Evolutionary conservation across 2,329 filamentous ascomycete species (phyloP), one percentile per base, ranked within the genome.

Genomic region (Alternaria tenuissima): DNA sequence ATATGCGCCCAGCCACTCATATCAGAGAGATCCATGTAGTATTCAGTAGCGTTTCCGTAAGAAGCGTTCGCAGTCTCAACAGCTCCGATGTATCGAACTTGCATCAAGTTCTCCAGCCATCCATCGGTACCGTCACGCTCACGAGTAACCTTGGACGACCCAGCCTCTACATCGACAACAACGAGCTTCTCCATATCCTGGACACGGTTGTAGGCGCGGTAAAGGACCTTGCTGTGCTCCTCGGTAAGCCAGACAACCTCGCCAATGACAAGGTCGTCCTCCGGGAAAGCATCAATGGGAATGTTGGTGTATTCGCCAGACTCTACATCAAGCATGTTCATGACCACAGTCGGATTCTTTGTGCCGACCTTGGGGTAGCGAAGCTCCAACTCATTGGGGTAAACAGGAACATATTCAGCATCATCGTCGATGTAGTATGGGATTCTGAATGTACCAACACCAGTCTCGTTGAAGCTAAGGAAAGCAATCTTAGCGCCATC

Each of bases 281-380:
- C 80, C 8, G 84, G 78, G 70, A 88, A 91, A 0, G 84, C 86
- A 16, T 86, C 82, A 20, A 89, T 82, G 0, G 83, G 72, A 2
- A 90, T 77, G 0, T 80, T 68, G 1, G 78, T 78, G 46, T 80
- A 78, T 42, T 84, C 76, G 6, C 81, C 78, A 3, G 81, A 80
- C 4, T 79, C 79, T 12, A 90, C 73, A 20, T 85, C 79, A 3
- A 91, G 77, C 1, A 91, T 71, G 55, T 86, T 86, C 62, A 91
- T 82, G 16, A 83, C 79, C 1, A 89, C 88, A 0, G 86, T 89
- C 0, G 89, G 89, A 69, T 91, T 91, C 62, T 83, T 89, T 48
- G 85, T 85, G 47, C 88, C 88, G 11, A 90, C 88, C 76, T 91
- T 91, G 43, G 89, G 89, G 64, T 91, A 91, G 12, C 88, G 82